Percentiles rank a stretch among this genome's conserved stretches.
phyloP scores from a whole-genome alignment of 352 stramenopile genomes.

The Blastocystis sp. region DNA sequence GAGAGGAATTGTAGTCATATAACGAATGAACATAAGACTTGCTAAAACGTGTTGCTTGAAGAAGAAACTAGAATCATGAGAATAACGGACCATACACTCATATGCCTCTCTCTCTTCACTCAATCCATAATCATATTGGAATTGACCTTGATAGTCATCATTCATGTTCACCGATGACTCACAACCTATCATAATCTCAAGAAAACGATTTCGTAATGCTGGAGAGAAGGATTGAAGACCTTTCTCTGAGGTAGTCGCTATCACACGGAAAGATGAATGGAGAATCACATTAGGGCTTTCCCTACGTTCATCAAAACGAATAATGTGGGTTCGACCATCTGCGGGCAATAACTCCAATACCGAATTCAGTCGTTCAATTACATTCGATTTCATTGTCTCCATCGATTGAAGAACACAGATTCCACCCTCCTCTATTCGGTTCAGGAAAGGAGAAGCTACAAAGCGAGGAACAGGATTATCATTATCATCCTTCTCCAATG shows the following conservation, averaged over 20 bases:
- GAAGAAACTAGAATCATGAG: not conserved
- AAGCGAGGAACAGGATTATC: not conserved
- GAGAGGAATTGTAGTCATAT: not conserved
- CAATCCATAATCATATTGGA: not conserved
- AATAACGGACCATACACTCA: not conserved
- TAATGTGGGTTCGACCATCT: not conserved
- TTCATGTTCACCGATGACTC: not conserved
- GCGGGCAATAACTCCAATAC: slow-evolving; percentile 9
- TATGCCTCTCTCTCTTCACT: not conserved
- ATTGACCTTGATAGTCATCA: not conserved
- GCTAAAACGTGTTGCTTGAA: not conserved
- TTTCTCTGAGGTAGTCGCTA: slow-evolving; percentile 45
- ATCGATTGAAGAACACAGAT: slow-evolving; percentile 43
- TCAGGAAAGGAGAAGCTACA: not conserved
- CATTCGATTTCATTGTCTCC: slow-evolving; percentile 1
- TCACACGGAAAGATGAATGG: not conserved
- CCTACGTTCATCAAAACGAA: slow-evolving; percentile 4
- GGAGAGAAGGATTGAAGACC: slow-evolving; percentile 9
- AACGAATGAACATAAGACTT: not conserved
- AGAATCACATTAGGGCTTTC: not conserved
- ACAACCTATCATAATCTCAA: not conserved
- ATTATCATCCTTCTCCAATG: not conserved
- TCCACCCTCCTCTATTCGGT: not conserved
- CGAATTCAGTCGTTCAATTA: slow-evolving; percentile 30
- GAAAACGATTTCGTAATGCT: slow-evolving; percentile 34